phyloP scores from a whole-genome alignment of 2,329 filamentous ascomycete species.

The Talaromyces verruculosus region DNA sequence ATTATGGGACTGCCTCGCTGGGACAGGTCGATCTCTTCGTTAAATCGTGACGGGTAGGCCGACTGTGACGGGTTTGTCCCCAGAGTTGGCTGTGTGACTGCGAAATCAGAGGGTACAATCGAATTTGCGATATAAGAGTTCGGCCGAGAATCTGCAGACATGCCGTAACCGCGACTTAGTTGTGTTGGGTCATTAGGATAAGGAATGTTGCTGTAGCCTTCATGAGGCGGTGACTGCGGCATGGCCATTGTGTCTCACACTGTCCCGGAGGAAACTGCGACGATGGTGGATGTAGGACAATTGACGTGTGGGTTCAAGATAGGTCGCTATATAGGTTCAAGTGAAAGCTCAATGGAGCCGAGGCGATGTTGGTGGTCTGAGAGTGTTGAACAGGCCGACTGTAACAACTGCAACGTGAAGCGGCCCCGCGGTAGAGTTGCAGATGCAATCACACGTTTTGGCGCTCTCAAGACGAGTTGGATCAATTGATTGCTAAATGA shows the following conservation, averaged over 20 bases:
- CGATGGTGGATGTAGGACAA: neutral
- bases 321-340: neutral
- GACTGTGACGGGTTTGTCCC: conserved; percentile 31
- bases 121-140: conserved; percentile 42
- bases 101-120: conserved; percentile 35
- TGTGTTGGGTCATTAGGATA: conserved; percentile 32
- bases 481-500: neutral
- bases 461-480: neutral
- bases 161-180: conserved; percentile 36
- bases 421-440: neutral
- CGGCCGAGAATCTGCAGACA: conserved; percentile 39
- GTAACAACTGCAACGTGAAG: conserved; percentile 1
- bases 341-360: neutral
- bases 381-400: conserved; percentile 12
- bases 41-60: conserved; percentile 40
- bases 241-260: conserved; percentile 19
- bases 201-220: conserved; percentile 36
- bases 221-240: conserved; percentile 43
- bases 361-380: neutral
- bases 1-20: conserved; percentile 37
- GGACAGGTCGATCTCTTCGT: conserved; percentile 41
- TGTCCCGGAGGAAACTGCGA: neutral
- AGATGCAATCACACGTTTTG: conserved; percentile 8
- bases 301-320: neutral
- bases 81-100: conserved; percentile 34